Evolutionary conservation across 2,329 filamentous ascomycete species (phyloP), one percentile per base, ranked within the genome.

Genomic region (Trichoderma guizhouense): DNA sequence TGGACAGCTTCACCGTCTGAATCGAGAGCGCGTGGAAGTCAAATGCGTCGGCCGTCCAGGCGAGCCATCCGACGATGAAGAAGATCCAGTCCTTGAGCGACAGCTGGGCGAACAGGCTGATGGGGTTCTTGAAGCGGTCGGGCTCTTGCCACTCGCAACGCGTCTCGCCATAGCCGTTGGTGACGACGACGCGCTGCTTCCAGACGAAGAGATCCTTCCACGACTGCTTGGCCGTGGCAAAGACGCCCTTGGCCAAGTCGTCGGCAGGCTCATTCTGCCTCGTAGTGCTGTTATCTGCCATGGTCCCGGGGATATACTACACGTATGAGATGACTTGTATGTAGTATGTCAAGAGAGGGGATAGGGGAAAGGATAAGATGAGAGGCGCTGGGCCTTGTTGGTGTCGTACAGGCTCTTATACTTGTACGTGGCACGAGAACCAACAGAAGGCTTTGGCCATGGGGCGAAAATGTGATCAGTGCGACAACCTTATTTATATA

Each of bases 41-140:
- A 79, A 95, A 95, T 4, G 93, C 92, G 79, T 95, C 93, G 71
- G 92, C 92, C 1, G 89, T 92, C 93, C 93, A 95, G 18, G 92
- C 90, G 39, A 87, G 81, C 78, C 95, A 90, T 3, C 92, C 93
- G 12, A 94, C 91, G 53, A 92, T 74, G 82, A 95, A 90, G 83
- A 93, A 94, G 18, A 92, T 78, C 92, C 93, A 95, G 78, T 92
- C 47, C 73, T 85, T 88, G 28, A 84, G 83, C 3, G 85, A 87
- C 18, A 96, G 85, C 81, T 90, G 86, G 32, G 84, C 85, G 73
- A 94, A 84, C 34, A 95, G 85, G 47, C 85, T 88, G 81, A 95
- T 83, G 51, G 93, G 93, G 79, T 95, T 93, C 76, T 86, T 84
- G 70, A 94, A 85, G 15, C 87, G 89, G 58, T 89, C 86, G 0